Percentiles rank a stretch among this genome's conserved stretches.
Conservation (phyloP, 441 rosid genomes). For the Gossypium aridum region DNA sequence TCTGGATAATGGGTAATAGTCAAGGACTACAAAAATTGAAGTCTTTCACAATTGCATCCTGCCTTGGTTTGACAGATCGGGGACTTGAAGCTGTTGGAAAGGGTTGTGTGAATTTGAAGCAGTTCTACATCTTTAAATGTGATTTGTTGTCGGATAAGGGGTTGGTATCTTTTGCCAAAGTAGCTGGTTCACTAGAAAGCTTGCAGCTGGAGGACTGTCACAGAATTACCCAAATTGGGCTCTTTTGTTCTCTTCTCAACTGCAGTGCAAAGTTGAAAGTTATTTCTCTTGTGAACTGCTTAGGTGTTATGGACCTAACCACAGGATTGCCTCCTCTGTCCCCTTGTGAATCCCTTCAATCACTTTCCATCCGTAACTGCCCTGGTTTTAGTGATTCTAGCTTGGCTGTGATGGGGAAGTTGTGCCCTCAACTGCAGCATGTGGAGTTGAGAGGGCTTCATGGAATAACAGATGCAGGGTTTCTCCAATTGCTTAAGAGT, state of each 20-base stretch:
- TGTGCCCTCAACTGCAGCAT: conserved; percentile 65
- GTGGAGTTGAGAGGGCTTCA: conserved; percentile 58
- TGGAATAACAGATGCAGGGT: conserved; percentile 70
- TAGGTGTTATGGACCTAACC: conserved; percentile 56
- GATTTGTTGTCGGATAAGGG: conserved; percentile 67
- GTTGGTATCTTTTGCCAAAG: conserved; percentile 56
- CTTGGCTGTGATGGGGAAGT: conserved; percentile 53
- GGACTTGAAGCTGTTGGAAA: conserved; percentile 70
- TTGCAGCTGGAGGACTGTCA: conserved; percentile 83
- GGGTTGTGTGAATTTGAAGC: conserved; percentile 69
- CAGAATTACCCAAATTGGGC: conserved; percentile 76
- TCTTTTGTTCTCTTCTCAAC: conserved; percentile 63
- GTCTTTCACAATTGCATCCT: conserved; percentile 48
- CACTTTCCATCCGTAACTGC: conserved; percentile 62
- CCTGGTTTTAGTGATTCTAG: conserved; percentile 76
- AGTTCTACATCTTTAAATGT: conserved; percentile 52
- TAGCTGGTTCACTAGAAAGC: conserved; percentile 57
- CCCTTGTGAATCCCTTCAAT: conserved; percentile 44
- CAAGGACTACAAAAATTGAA: conserved; percentile 61
- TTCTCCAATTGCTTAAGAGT: conserved; percentile 42
- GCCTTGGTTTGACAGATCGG: conserved; percentile 64
- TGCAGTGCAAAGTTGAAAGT: conserved; percentile 66
- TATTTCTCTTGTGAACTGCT: conserved; percentile 56
- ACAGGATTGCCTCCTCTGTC: conserved; percentile 28
- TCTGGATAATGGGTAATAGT: conserved; percentile 94